These are phyloP conservation scores for Saksenaea vasiformis DNA, from an alignment of 371 early-diverging fungal species.

Conservation along the genomic window DNA sequence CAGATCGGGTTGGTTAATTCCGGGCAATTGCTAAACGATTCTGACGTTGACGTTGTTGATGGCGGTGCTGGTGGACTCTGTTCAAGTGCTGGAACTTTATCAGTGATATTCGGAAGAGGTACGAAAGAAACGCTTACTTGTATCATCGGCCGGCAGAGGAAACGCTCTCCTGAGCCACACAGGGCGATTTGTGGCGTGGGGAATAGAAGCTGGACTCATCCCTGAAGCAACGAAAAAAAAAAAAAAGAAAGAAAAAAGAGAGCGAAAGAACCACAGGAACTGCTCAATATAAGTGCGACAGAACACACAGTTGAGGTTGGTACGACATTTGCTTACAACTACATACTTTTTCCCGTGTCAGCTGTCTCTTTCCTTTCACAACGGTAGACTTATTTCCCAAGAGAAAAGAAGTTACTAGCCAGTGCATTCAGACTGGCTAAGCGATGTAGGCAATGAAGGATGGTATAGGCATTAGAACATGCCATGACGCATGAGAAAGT, in stretches of 20 bases:
- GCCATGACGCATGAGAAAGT: no score
- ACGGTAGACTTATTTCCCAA: no score
- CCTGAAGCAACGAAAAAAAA: not conserved
- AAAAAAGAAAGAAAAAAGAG: not conserved
- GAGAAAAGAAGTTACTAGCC: no score
- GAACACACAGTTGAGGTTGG: conserved; percentile 1
- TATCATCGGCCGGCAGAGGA: not conserved
- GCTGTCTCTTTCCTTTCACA: not conserved
- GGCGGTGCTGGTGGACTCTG: not conserved
- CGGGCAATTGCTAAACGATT: no score
- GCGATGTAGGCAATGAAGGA: no score
- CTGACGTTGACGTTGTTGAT: not conserved
- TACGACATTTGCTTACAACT: conserved; percentile 1
- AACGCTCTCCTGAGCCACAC: not conserved
- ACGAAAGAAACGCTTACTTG: not conserved
- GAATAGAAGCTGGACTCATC: conserved; percentile 2
- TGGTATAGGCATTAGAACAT: no score
- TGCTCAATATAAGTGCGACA: not conserved
- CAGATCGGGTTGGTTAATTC: no score
- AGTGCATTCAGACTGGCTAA: no score
- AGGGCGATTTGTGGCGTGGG: not conserved
- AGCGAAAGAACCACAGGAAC: not conserved
- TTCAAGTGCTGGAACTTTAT: not conserved
- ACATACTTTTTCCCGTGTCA: not conserved
- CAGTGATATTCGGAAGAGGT: no score